phyloP scores from a whole-genome alignment of 768 basidiomycete species.

The Xerocomellus intermedius region DNA sequence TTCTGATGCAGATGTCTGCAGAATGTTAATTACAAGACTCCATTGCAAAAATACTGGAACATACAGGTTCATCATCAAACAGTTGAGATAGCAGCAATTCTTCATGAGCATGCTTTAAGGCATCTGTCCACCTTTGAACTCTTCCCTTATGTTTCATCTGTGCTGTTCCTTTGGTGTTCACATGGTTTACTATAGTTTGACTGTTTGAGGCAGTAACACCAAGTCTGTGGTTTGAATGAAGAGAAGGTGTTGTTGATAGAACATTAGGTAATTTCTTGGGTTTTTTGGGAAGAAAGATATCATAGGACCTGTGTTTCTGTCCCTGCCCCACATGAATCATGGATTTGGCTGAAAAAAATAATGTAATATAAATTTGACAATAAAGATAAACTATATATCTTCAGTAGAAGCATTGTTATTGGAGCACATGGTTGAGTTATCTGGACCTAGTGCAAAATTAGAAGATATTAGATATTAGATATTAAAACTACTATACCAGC shows the following conservation, averaged over 20 bases:
- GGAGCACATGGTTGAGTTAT: no score
- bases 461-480: rapidly evolving
- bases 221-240: not conserved
- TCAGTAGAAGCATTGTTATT: not conserved
- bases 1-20: constrained; percentile 1
- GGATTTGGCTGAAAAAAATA: not conserved
- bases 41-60: not conserved
- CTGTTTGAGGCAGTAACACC: not conserved
- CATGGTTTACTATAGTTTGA: not conserved
- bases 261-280: not conserved
- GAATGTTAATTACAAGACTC: not conserved
- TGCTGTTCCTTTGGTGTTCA: not conserved
- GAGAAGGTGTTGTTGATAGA: not conserved
- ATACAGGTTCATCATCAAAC: constrained; percentile 23
- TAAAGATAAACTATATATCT: not conserved
- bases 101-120: not conserved
- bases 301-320: not conserved
- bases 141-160: not conserved
- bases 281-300: not conserved
- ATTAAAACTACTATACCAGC: not conserved
- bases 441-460: not conserved
- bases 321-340: not conserved
- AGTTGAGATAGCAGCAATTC: not conserved
- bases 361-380: not conserved
- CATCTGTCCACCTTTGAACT: constrained; percentile 17